These are phyloP conservation scores for Neopestalotiopsis clavispora DNA, from an alignment of 2,329 filamentous ascomycete genomes.

Conservation along the genomic window DNA sequence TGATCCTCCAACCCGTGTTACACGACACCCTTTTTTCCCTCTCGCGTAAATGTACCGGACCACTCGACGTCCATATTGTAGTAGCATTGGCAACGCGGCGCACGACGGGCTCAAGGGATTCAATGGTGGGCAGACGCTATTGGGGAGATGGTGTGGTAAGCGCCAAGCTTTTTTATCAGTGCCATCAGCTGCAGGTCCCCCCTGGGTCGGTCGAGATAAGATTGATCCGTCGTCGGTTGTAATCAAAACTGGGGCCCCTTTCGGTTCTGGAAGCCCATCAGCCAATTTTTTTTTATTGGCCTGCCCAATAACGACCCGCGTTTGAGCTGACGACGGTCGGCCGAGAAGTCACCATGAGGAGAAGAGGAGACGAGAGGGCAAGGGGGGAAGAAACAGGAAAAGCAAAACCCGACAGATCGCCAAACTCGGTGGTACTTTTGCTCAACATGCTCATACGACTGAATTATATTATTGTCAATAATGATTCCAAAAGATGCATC, in stretches of 20 bases:
- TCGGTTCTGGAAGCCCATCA: neutral
- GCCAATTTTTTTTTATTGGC: neutral
- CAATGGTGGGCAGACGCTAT: neutral
- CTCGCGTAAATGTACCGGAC: neutral
- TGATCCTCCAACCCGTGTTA: neutral
- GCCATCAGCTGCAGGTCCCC: slow-evolving; percentile 16
- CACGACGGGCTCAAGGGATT: neutral
- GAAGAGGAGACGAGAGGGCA: neutral
- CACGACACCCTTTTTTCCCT: neutral
- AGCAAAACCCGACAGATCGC: neutral
- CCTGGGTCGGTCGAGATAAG: slow-evolving; percentile 14
- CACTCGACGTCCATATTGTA: neutral
- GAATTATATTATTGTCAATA: neutral
- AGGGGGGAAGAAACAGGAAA: neutral
- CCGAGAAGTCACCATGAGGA: neutral
- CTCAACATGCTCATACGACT: neutral
- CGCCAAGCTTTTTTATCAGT: slow-evolving; percentile 20
- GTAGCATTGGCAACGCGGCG: neutral
- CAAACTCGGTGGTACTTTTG: slow-evolving; percentile 1
- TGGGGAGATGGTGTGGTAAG: neutral
- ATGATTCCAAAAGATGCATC: neutral
- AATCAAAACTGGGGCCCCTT: slow-evolving; percentile 18
- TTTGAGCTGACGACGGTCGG: slow-evolving; percentile 6
- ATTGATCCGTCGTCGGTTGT: slow-evolving; percentile 6
- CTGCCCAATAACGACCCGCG: neutral